These are phyloP conservation scores for Aciculoconidium aculeatum DNA, from an alignment of 805 yeast genomes.

Conservation along the genomic window DNA sequence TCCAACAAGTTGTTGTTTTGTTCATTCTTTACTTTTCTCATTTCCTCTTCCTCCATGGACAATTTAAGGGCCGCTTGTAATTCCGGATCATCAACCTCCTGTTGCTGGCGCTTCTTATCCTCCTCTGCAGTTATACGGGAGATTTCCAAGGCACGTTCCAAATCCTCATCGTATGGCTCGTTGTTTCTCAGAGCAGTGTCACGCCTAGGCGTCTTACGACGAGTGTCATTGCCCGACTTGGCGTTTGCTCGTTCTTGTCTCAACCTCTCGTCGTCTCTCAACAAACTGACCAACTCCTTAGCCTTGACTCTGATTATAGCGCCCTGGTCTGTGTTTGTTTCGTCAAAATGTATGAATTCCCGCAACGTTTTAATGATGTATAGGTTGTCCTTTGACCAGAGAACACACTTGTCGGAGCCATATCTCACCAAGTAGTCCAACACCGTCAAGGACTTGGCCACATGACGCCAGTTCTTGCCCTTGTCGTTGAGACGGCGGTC, in stretches of 20 bases:
- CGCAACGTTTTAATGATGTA: slow-evolving; percentile 85
- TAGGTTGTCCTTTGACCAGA: slow-evolving; percentile 87
- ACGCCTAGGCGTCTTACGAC: slow-evolving; percentile 20
- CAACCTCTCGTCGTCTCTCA: slow-evolving; percentile 78
- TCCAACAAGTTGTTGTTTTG: slow-evolving; percentile 49
- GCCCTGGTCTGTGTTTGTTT: slow-evolving; percentile 78
- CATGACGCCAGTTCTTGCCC: slow-evolving; percentile 97
- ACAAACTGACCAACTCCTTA: slow-evolving; percentile 72
- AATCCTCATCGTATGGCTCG: slow-evolving; percentile 62
- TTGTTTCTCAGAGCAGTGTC: slow-evolving; percentile 14
- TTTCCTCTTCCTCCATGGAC: slow-evolving; percentile 72
- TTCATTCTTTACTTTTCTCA: slow-evolving; percentile 41
- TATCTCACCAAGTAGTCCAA: slow-evolving; percentile 78
- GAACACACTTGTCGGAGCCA: slow-evolving; percentile 84
- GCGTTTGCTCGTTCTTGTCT: slow-evolving; percentile 50
- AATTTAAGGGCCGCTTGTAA: slow-evolving; percentile 64
- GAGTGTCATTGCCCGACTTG: slow-evolving; percentile 22
- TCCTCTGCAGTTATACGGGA: slow-evolving; percentile 79
- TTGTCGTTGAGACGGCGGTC: slow-evolving; percentile 90
- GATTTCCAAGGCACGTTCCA: slow-evolving; percentile 75
- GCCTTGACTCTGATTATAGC: slow-evolving; percentile 83
- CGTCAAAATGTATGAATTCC: slow-evolving; percentile 82
- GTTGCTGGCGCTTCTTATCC: slow-evolving; percentile 56
- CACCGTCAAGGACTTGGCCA: slow-evolving; percentile 85
- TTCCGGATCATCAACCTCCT: slow-evolving; percentile 51